Percentiles rank a stretch among this genome's conserved stretches.
Conservation (phyloP, 1,139 yeast species). For the Suhomyces yuchorum region DNA sequence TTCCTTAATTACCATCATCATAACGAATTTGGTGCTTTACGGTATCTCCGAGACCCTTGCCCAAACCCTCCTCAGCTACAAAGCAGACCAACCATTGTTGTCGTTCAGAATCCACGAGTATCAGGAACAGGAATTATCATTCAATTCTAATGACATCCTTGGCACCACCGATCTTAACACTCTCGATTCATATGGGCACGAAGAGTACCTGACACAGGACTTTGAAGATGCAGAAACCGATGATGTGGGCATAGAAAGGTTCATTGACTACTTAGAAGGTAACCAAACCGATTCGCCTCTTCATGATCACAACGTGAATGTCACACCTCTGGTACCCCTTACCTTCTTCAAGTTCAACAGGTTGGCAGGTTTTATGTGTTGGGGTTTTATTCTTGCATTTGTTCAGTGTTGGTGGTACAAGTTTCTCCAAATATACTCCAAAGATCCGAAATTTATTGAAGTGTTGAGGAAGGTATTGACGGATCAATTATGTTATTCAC, state of each 20-base stretch:
- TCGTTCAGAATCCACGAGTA: conserved; percentile 25
- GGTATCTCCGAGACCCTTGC: conserved; percentile 92
- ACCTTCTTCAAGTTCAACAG: conserved; percentile 66
- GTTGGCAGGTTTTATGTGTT: conserved; percentile 76
- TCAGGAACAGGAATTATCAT: conserved; percentile 10
- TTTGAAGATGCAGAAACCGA: conserved; percentile 20
- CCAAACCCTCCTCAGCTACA: conserved; percentile 58
- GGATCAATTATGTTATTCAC: conserved; percentile 89
- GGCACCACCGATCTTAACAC: conserved; percentile 19
- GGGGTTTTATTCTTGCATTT: conserved; percentile 86
- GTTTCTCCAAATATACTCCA: conserved; percentile 76
- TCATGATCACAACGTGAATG: conserved; percentile 18
- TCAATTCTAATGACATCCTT: conserved; percentile 18
- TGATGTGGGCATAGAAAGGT: conserved; percentile 36
- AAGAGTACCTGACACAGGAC: conserved; percentile 19
- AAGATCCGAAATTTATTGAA: conserved; percentile 80
- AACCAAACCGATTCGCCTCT: conserved; percentile 13
- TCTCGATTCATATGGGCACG: conserved; percentile 19
- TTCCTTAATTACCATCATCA: conserved; percentile 74
- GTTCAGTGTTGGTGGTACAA: conserved; percentile 90
- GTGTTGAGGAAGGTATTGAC: conserved; percentile 84
- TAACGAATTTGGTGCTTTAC: conserved; percentile 78
- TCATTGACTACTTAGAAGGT: conserved; percentile 41
- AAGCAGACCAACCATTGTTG: conserved; percentile 25
- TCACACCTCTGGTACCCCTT: conserved; percentile 21